These are phyloP conservation scores for Psilocybe tampanensis DNA, from an alignment of 768 basidiomycete species.

Conservation along the genomic window DNA sequence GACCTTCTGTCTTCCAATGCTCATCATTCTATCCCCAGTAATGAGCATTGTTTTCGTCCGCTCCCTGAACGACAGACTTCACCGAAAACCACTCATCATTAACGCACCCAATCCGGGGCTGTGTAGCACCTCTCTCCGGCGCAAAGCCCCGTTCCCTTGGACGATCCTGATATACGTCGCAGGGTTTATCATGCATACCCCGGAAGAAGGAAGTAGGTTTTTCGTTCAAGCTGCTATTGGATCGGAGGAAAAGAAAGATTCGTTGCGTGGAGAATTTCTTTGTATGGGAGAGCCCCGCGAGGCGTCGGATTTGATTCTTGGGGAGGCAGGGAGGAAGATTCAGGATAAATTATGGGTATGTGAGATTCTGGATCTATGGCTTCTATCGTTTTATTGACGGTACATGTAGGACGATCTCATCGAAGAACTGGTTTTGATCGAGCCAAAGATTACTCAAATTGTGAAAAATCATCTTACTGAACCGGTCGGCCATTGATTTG, in stretches of 20 bases:
- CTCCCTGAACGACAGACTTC: conserved; percentile 32
- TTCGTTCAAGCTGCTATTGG: conserved; percentile 37
- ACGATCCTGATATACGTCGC: conserved; percentile 10
- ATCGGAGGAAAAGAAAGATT: conserved; percentile 20
- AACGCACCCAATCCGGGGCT: conserved; percentile 40
- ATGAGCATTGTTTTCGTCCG: conserved; percentile 41
- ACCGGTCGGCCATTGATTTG: too few relatives aligned
- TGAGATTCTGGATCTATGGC: not conserved
- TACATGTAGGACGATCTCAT: not conserved
- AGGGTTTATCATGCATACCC: conserved; percentile 34
- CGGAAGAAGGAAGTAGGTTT: conserved; percentile 38
- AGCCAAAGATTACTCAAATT: not conserved
- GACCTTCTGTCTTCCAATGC: not conserved
- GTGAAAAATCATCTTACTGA: not conserved
- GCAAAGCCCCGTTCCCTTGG: conserved; percentile 20
- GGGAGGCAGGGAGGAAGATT: conserved; percentile 29
- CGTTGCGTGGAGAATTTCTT: conserved; percentile 33
- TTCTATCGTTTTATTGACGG: not conserved
- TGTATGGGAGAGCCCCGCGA: conserved; percentile 25
- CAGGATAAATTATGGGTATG: conserved; percentile 38
- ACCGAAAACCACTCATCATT: conserved; percentile 29
- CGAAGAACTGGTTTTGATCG: not conserved
- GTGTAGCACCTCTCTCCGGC: conserved; percentile 37
- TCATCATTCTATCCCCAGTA: conserved; percentile 34
- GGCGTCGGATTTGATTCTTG: conserved; percentile 35